These are phyloP conservation scores for Zea luxurians DNA, from an alignment of 176 grass and related monocot species.

Conservation along the genomic window DNA sequence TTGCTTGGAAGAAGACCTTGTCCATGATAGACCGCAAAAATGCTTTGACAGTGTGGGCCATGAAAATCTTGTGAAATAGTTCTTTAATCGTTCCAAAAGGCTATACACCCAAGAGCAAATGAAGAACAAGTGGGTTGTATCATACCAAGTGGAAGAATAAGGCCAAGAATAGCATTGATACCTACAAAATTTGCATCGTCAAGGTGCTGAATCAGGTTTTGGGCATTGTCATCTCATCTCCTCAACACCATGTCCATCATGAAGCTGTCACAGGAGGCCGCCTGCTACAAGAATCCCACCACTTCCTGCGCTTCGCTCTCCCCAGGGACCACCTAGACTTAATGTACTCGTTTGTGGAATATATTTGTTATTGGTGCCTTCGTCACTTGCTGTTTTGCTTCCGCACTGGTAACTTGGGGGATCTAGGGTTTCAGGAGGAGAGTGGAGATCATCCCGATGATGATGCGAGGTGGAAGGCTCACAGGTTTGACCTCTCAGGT, in stretches of 20 bases:
- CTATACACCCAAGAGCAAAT: neutral
- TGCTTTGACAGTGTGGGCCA: neutral
- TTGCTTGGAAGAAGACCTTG: neutral
- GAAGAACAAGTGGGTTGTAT: neutral
- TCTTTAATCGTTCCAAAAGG: neutral
- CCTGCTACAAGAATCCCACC: neutral
- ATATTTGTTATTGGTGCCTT: neutral
- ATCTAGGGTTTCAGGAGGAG: slow-evolving; percentile 37
- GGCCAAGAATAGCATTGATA: neutral
- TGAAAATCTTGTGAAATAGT: neutral
- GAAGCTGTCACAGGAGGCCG: no score
- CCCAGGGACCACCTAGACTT: neutral
- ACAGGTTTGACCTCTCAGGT: slow-evolving; percentile 8
- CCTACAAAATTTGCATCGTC: neutral
- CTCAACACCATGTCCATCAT: no score
- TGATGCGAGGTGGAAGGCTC: slow-evolving; percentile 26
- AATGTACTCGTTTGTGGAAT: neutral
- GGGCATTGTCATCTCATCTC: neutral
- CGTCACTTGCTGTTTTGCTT: neutral
- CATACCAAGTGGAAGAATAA: neutral
- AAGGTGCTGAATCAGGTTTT: neutral
- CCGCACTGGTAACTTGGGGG: slow-evolving; percentile 12
- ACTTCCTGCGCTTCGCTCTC: neutral
- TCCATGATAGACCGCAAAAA: neutral
- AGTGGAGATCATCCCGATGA: neutral